phyloP scores from a whole-genome alignment of 495 filamentous ascomycete genomes.

The Neurospora sp. region DNA sequence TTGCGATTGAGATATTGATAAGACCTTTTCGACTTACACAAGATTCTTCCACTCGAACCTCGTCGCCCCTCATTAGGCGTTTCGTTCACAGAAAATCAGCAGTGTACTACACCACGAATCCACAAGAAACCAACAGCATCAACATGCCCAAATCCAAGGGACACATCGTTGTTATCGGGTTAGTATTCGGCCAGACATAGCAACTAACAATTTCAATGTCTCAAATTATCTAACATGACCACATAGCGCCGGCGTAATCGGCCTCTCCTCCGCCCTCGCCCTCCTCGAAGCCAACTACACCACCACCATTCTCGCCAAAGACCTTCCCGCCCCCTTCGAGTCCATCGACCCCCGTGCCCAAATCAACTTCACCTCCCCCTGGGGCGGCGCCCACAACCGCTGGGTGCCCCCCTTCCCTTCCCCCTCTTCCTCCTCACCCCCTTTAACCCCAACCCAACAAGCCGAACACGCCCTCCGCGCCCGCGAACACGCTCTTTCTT shows the following conservation, averaged over 20 bases:
- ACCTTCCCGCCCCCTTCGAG: slow-evolving; percentile 42
- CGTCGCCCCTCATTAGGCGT: background rate
- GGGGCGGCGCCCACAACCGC: slow-evolving; percentile 56
- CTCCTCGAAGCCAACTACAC: slow-evolving; percentile 37
- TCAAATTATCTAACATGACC: background rate
- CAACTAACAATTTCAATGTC: background rate
- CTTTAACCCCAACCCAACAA: background rate
- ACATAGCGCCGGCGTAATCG: slow-evolving; percentile 47
- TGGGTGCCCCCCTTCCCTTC: slow-evolving; percentile 33
- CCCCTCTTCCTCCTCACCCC: background rate
- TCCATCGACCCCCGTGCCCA: slow-evolving; percentile 30
- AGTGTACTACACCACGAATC: background rate
- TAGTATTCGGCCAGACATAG: background rate
- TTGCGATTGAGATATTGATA: background rate
- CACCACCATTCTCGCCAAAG: slow-evolving; percentile 45
- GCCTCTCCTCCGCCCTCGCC: slow-evolving; percentile 41
- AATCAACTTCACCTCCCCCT: slow-evolving; percentile 54
- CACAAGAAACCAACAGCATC: background rate
- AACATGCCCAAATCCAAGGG: background rate
- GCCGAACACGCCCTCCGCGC: slow-evolving; percentile 7
- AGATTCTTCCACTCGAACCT: background rate
- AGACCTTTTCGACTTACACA: background rate
- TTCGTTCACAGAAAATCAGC: background rate
- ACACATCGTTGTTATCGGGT: slow-evolving; percentile 9
- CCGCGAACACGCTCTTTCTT: slow-evolving; percentile 40